Conservation (phyloP, 2,329 filamentous ascomycete genomes). For the Colletotrichum filicis region DNA sequence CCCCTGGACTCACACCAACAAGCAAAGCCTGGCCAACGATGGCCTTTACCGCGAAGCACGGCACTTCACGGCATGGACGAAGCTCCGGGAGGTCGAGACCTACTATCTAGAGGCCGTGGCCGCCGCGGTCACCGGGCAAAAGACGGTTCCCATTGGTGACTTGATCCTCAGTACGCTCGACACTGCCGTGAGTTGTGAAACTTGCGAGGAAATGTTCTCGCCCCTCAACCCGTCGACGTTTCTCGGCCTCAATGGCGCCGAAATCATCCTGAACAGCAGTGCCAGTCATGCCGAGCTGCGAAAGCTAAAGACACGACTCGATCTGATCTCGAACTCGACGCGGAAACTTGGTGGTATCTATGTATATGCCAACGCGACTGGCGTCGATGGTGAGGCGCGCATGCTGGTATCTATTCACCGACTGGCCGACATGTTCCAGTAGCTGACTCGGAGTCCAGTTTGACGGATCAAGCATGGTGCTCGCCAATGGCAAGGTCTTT, state of each 20-base stretch:
- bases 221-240: constrained; percentile 43
- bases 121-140: constrained; percentile 26
- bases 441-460: constrained; percentile 49
- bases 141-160: constrained; percentile 53
- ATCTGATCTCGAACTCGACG: constrained; percentile 75
- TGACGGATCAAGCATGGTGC: constrained; percentile 72
- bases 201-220: constrained; percentile 51
- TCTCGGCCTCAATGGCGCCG: neutral
- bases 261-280: constrained; percentile 40
- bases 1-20: neutral
- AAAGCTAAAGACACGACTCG: constrained; percentile 72
- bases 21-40: constrained; percentile 45
- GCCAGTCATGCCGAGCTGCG: constrained; percentile 61
- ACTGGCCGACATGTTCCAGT: neutral
- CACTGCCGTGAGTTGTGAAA: constrained; percentile 47
- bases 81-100: constrained; percentile 40
- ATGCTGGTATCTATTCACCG: constrained; percentile 52
- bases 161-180: constrained; percentile 50
- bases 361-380: constrained; percentile 51
- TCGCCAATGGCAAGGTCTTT: constrained; percentile 62
- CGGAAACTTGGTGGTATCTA: constrained; percentile 70
- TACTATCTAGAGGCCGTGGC: neutral
- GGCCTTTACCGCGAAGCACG: constrained; percentile 52
- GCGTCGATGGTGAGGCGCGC: constrained; percentile 43
- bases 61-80: constrained; percentile 54